Evolutionary conservation across 768 basidiomycete species (phyloP).

Genomic region (Russula virescens): DNA sequence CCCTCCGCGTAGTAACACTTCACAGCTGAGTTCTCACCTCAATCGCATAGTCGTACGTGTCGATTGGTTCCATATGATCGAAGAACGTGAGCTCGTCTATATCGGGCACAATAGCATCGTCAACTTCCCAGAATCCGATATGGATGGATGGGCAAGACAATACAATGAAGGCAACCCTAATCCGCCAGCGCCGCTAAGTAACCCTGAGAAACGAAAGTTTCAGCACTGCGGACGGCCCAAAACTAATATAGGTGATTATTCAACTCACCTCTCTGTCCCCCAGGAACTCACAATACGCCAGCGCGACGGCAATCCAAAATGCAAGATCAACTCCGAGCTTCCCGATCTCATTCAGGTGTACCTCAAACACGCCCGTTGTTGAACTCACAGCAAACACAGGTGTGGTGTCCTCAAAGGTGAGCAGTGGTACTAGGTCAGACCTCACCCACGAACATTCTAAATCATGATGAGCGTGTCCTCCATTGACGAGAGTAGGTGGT

Average conservation of each 20-base stretch:
- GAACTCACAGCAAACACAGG: constrained; percentile 56
- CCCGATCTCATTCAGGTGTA: constrained; percentile 51
- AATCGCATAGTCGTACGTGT: background rate
- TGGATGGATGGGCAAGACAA: background rate
- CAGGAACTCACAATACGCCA: constrained; percentile 74
- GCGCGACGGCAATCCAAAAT: constrained; percentile 70
- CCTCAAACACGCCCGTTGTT: constrained; percentile 55
- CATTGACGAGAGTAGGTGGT: background rate
- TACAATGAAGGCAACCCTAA: constrained; percentile 6
- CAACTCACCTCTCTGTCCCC: constrained; percentile 66
- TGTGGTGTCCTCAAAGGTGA: constrained; percentile 68
- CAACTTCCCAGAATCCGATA: background rate
- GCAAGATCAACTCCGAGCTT: constrained; percentile 64
- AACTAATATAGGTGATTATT: background rate
- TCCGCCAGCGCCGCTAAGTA: constrained; percentile 32
- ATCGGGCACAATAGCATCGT: background rate
- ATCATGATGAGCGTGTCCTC: background rate
- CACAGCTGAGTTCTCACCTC: background rate
- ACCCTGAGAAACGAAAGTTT: constrained; percentile 25
- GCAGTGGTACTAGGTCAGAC: constrained; percentile 40
- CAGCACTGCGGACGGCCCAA: background rate
- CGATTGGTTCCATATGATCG: background rate
- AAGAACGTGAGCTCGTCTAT: background rate
- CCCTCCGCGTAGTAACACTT: background rate
- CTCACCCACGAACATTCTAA: constrained; percentile 12